Percentiles rank a stretch among this genome's conserved stretches.
Conservation (phyloP, 495 filamentous ascomycete species). For the Penicillium atrosanguineum region DNA sequence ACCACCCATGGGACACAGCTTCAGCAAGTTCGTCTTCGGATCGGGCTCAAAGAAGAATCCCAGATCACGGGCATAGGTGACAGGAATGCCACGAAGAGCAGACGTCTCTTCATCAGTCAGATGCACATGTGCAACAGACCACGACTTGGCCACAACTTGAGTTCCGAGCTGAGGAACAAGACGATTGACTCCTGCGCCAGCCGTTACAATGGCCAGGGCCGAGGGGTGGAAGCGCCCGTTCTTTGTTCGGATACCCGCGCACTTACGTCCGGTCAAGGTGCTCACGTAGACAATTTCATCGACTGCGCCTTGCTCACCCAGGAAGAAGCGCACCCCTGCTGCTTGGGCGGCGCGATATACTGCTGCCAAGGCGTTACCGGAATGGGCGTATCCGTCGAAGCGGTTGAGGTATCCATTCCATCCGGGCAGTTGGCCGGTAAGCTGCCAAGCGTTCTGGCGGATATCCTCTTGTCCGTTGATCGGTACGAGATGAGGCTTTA, state of each 20-base stretch:
- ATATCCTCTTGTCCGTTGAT: conserved; percentile 37
- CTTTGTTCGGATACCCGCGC: conserved; percentile 34
- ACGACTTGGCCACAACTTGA: conserved; percentile 48
- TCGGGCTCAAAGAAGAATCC: conserved; percentile 62
- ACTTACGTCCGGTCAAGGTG: conserved; percentile 18
- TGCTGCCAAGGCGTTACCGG: conserved; percentile 40
- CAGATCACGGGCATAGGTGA: conserved; percentile 53
- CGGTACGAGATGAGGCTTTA: conserved; percentile 33
- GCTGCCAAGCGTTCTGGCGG: conserved; percentile 39
- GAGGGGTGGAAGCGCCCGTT: conserved; percentile 37
- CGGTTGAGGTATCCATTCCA: conserved; percentile 57
- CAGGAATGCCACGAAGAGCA: conserved; percentile 50
- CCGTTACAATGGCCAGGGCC: conserved; percentile 40
- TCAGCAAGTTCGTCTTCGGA: conserved; percentile 49
- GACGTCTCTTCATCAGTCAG: conserved; percentile 51
- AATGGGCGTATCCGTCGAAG: conserved; percentile 52
- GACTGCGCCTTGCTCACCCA: conserved; percentile 30
- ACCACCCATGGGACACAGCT: conserved; percentile 53
- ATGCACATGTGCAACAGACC: conserved; percentile 54
- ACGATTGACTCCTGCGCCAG: conserved; percentile 38
- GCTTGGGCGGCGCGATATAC: conserved; percentile 25
- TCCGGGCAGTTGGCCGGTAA: conserved; percentile 45
- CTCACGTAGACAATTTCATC: conserved; percentile 25
- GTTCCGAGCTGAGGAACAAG: conserved; percentile 38
- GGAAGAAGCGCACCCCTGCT: conserved; percentile 36